Base-by-base conservation (phyloP, 805 yeast genomes). In the Hyphopichia homilentoma region DNA sequence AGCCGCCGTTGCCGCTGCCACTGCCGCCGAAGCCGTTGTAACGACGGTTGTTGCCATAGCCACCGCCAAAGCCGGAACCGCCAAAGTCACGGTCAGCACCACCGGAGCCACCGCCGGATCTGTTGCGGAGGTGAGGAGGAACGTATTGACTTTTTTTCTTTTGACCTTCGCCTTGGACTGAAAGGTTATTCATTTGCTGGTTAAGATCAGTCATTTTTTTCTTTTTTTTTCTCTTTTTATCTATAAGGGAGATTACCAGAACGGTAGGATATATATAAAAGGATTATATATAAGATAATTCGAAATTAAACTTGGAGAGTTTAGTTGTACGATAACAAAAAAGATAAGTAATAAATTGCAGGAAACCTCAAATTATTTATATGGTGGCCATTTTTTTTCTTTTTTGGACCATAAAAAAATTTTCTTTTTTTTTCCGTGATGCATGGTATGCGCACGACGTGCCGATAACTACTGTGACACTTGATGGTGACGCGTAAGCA, bases 161-260 rank as follows among this genome's bases (percentile, higher is more conserved):
- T 20, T 34, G 33, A 21, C 47, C 52, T 33, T 50, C 43, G 25
- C 40, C 56, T n/a, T n/a, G n/a, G 41, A 77, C 70, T 51, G 68
- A 71, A 48, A 78, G 68, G 52, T 76, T 70, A 59, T 70, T 69
- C 71, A 78, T 64, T 52, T 73, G 70, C 57, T 72, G 67, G 47
- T 76, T 65, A 54, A 78, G 61, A 54, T 77, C 79, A 51, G 81
- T 61, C 83, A 77, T 77, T 39, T 55, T 73, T 43, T 30, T 27
- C 39, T 25, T 45, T 27, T 33, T 31, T 19, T 34, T 25, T 25
- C 25, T 25, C 18, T 31, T 30, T 19, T 24, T 25, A 13, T 17
- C 20, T 28, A n/a, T n/a, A n/a, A n/a, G n/a, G n/a, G n/a, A n/a
- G n/a, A n/a, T n/a, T n/a, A n/a, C n/a, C n/a, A n/a, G n/a, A n/a